phyloP scores from a whole-genome alignment of 257 asterid genomes.

The Cinchona pubescens region DNA sequence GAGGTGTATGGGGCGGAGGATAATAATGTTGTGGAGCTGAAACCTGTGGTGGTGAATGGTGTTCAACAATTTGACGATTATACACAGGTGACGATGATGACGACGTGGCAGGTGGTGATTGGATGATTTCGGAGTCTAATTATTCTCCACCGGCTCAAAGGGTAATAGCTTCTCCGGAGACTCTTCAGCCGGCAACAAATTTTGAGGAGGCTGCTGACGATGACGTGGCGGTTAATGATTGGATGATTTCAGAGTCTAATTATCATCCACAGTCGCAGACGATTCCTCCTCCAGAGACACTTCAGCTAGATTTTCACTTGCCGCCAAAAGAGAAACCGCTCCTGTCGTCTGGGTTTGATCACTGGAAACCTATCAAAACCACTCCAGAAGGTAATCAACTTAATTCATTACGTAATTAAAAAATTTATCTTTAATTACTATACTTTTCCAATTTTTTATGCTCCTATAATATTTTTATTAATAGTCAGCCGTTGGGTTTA shows the following conservation, averaged over 20 bases:
- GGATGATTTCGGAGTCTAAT: slow-evolving; percentile 17
- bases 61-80: slow-evolving; percentile 14
- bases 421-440: background rate
- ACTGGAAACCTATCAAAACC: slow-evolving; percentile 38
- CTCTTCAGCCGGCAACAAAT: too few relatives aligned
- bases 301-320: slow-evolving; percentile 23
- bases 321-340: slow-evolving; percentile 49
- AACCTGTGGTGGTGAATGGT: slow-evolving; percentile 51
- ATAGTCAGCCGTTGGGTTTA: background rate
- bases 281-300: slow-evolving; percentile 13
- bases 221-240: slow-evolving; percentile 25
- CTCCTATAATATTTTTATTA: background rate
- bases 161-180: too few relatives aligned
- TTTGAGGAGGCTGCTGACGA: too few relatives aligned
- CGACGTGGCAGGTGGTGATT: slow-evolving; percentile 25
- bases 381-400: slow-evolving; percentile 48
- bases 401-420: background rate
- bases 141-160: slow-evolving; percentile 13
- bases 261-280: slow-evolving; percentile 13
- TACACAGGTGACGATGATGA: slow-evolving; percentile 19
- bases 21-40: slow-evolving; percentile 25
- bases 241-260: slow-evolving; percentile 17
- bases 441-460: background rate
- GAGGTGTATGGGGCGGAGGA: slow-evolving; percentile 19
- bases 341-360: slow-evolving; percentile 42